Evolutionary conservation across 2,329 filamentous ascomycete species (phyloP).

Genomic region (Chrysoporthe deuterocubensis): DNA sequence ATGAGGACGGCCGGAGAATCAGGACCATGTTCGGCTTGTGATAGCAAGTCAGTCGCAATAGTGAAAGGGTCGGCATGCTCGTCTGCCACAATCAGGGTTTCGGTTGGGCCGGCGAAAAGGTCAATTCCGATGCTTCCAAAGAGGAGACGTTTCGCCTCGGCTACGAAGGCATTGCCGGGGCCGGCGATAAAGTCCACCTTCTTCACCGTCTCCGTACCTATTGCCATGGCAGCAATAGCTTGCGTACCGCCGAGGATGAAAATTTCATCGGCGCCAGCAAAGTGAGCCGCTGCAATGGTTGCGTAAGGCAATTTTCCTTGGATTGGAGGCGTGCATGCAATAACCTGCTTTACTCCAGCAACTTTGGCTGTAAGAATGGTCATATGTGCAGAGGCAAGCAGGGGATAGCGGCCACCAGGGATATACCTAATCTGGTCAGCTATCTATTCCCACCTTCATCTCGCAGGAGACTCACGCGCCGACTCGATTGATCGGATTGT

Average conservation of each 20-base stretch:
- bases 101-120: constrained; percentile 57
- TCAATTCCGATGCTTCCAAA: constrained; percentile 60
- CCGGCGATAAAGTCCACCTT: constrained; percentile 58
- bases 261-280: constrained; percentile 55
- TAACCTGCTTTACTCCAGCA: constrained; percentile 54
- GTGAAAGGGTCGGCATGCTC: constrained; percentile 49
- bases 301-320: constrained; percentile 50
- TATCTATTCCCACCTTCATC: not conserved
- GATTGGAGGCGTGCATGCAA: constrained; percentile 57
- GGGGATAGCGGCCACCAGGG: constrained; percentile 55
- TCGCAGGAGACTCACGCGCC: constrained; percentile 41
- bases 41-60: constrained; percentile 50
- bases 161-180: constrained; percentile 58
- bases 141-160: constrained; percentile 57
- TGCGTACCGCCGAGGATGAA: constrained; percentile 56
- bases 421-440: constrained; percentile 42
- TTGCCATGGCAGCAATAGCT: constrained; percentile 55
- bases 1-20: constrained; percentile 56
- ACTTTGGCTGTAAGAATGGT: constrained; percentile 59
- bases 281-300: constrained; percentile 54
- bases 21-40: constrained; percentile 56
- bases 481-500: constrained; percentile 50
- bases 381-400: constrained; percentile 59
- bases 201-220: constrained; percentile 51
- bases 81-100: constrained; percentile 55